Evolutionary conservation across 345 rosid species (phyloP).

Genomic region (Rhodamnia rubescens): DNA sequence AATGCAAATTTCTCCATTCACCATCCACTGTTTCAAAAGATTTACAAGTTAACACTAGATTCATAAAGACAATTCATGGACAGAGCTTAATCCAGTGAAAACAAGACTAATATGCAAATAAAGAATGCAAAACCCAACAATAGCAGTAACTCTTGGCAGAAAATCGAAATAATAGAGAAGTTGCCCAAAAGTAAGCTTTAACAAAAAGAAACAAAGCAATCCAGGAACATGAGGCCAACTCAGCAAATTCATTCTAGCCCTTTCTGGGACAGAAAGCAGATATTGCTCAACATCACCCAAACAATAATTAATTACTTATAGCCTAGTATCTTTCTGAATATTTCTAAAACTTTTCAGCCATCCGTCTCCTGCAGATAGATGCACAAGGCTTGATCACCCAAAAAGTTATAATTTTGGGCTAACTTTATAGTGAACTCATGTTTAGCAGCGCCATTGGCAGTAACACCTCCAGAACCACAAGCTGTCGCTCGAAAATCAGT

Average conservation of each 20-base stretch:
- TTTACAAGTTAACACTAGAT: conserved; percentile 3
- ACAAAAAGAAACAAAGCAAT: background rate
- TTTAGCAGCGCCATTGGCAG: background rate
- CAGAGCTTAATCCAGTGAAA: background rate
- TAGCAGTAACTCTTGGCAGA: background rate
- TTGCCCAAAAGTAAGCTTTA: background rate
- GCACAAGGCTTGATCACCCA: background rate
- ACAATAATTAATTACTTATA: background rate
- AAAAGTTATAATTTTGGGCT: background rate
- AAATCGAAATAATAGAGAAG: background rate
- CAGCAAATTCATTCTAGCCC: background rate
- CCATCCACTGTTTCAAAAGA: conserved; percentile 76
- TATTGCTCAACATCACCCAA: background rate
- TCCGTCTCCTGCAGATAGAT: background rate
- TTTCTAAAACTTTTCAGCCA: background rate
- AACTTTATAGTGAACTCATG: background rate
- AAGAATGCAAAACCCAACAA: background rate
- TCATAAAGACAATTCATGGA: conserved; percentile 2
- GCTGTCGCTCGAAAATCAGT: background rate
- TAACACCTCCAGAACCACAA: background rate
- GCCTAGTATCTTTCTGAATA: background rate
- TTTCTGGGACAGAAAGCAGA: background rate
- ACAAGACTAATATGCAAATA: background rate
- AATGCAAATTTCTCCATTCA: conserved; percentile 96
- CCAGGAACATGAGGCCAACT: background rate